These are phyloP conservation scores for Corchorus capsularis DNA, from an alignment of 345 rosid genomes.

Conservation along the genomic window DNA sequence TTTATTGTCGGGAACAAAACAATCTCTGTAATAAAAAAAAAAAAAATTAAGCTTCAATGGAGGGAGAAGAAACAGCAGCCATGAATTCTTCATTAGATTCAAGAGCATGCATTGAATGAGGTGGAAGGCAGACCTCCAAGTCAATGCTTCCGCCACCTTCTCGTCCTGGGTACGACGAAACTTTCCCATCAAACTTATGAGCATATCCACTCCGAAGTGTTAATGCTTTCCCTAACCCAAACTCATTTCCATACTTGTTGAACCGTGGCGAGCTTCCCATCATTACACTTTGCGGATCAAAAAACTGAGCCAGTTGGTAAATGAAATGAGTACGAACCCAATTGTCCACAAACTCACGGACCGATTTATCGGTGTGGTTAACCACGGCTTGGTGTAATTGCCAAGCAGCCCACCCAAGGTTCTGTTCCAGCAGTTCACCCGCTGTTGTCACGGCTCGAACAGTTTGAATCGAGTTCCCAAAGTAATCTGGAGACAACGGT, in stretches of 20 bases:
- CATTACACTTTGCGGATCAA: constrained; percentile 61
- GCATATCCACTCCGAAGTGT: constrained; percentile 71
- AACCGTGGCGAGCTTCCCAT: constrained; percentile 89
- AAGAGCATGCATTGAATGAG: constrained; percentile 55
- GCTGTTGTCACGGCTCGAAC: constrained; percentile 43
- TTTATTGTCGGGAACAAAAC: too few relatives aligned
- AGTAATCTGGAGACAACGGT: constrained; percentile 47
- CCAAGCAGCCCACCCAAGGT: constrained; percentile 74
- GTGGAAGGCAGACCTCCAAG: constrained; percentile 66
- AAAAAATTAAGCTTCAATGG: too few relatives aligned
- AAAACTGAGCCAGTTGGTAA: constrained; percentile 40
- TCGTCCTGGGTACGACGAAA: constrained; percentile 56
- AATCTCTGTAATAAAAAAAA: too few relatives aligned
- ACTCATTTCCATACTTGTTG: constrained; percentile 71
- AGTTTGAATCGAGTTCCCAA: constrained; percentile 57
- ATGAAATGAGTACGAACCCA: constrained; percentile 55
- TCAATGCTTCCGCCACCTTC: constrained; percentile 74
- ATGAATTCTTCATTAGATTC: constrained; percentile 60
- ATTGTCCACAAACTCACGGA: constrained; percentile 34
- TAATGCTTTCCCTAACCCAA: constrained; percentile 78
- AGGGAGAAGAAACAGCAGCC: constrained; percentile 34
- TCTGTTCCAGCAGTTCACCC: constrained; percentile 53
- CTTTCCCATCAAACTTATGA: constrained; percentile 74
- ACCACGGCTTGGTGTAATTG: constrained; percentile 49
- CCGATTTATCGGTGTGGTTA: constrained; percentile 38